Base-by-base conservation (phyloP, 2,329 filamentous ascomycete genomes). In the Trichophyton schoenleinii region DNA sequence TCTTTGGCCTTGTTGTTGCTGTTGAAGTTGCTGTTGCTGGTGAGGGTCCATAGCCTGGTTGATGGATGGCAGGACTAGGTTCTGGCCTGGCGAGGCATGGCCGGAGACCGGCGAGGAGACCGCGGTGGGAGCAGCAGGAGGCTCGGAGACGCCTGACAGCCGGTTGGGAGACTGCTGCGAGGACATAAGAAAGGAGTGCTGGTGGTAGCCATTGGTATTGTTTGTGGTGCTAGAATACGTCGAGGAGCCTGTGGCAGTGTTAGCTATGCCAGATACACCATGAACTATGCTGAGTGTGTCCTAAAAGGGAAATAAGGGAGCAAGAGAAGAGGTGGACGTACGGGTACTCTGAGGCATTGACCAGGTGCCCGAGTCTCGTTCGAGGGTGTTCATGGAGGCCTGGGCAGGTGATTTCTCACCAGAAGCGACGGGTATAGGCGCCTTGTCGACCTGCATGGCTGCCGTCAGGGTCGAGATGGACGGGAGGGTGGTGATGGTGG, bases 351-450 rank as follows among this genome's bases (percentile, higher is more conserved):
- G 81, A 63, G 81, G 79, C 67, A 82, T 80, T 60, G 81, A 82
- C 81, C 81, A 83, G 69, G 79, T 82, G 63, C 81, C 81, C 22
- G 81, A 83, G 69, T 83, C 81, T 63, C 81, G 79, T 68, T 80
- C 77, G 63, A 77, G 72, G 13, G 75, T 77, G 60, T 74, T 77
- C 64, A 77, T 66, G 3, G 75, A 77, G 7, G 72, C 67, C 60
- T 76, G 72, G 20, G 71, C 73, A 8, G 74, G 74, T 0, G 73
- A 75, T 64, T 77, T 77, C 62, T 78, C 76, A 59, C 58, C 58
- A 44, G 58, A 59, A 1, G 73, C 67, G 1, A 71, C 64, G 42
- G 68, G 66, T 7, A 55, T 28, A 46, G 68, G 59, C 9, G 63
- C 62, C 34, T 44, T 44, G 20, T 68, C 66, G 57, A 66, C 66